Conservation (phyloP, 345 rosid genomes). For the Passiflora organensis region DNA sequence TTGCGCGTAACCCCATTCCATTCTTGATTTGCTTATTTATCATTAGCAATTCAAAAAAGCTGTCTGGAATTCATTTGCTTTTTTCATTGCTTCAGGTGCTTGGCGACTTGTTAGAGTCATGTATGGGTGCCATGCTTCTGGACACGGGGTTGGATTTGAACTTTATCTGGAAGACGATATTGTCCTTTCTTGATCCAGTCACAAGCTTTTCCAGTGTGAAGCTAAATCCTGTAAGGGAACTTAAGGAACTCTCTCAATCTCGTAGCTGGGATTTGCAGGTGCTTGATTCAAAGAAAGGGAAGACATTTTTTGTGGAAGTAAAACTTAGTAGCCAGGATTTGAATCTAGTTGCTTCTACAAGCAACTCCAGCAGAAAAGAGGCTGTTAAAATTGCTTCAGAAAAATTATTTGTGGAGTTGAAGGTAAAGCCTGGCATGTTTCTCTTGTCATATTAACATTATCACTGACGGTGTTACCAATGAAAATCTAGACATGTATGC, state of each 20-base stretch:
- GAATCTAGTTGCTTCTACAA: constrained; percentile 33
- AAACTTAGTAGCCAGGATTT: constrained; percentile 38
- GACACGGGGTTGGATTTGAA: constrained; percentile 75
- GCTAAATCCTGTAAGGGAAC: constrained; percentile 60
- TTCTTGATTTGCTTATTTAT: too few relatives aligned
- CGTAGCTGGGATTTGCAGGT: constrained; percentile 37
- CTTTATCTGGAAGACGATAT: constrained; percentile 61
- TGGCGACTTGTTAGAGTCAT: constrained; percentile 89
- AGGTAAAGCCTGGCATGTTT: constrained; percentile 39
- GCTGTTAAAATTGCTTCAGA: constrained; percentile 55
- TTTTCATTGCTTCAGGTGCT: constrained; percentile 54
- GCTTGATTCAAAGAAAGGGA: constrained; percentile 35
- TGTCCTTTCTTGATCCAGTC: constrained; percentile 60
- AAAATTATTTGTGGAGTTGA: constrained; percentile 37
- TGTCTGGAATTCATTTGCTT: constrained; percentile 2
- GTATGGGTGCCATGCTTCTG: constrained; percentile 70
- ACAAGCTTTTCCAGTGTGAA: constrained; percentile 50
- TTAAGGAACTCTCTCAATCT: constrained; percentile 68
- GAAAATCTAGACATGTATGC: neutral
- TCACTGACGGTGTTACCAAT: too few relatives aligned
- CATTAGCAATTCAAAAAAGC: constrained; percentile 1
- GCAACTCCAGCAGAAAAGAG: constrained; percentile 52
- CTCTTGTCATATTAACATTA: too few relatives aligned
- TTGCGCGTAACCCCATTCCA: neutral
- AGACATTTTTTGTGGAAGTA: constrained; percentile 39